phyloP scores from a whole-genome alignment of 352 stramenopile species.

The Phytophthora meadii region DNA sequence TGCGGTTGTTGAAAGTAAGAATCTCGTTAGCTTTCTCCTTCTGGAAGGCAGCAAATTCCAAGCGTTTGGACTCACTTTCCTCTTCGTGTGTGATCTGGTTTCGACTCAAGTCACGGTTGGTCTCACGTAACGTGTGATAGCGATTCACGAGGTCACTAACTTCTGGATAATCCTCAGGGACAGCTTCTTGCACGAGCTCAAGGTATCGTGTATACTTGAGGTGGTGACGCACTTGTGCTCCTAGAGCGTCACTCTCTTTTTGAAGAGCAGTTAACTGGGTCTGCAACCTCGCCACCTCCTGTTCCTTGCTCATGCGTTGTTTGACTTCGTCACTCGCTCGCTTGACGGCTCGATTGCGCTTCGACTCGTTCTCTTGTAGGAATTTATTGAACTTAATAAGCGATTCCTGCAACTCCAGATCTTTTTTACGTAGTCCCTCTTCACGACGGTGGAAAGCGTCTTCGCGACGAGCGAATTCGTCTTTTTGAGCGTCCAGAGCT shows the following conservation, averaged over 20 bases:
- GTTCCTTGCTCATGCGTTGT: conserved; percentile 90
- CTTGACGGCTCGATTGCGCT: conserved; percentile 93
- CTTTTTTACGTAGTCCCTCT: conserved; percentile 93
- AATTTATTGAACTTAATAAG: conserved; percentile 98
- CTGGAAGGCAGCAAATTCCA: conserved; percentile 86
- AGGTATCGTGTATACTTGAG: conserved; percentile 91
- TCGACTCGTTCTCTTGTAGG: conserved; percentile 94
- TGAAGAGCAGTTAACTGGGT: conserved; percentile 72
- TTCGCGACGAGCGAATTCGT: conserved; percentile 91
- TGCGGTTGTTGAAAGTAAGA: conserved; percentile 93
- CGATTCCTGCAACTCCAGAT: conserved; percentile 95
- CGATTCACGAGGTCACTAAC: conserved; percentile 92
- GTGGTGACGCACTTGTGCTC: conserved; percentile 75
- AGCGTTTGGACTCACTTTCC: conserved; percentile 85
- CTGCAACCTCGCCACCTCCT: conserved; percentile 83
- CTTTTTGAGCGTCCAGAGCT: conserved; percentile 94
- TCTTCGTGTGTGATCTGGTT: conserved; percentile 86
- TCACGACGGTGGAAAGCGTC: conserved; percentile 94
- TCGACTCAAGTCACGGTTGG: conserved; percentile 82
- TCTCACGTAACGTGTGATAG: conserved; percentile 92
- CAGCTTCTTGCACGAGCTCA: conserved; percentile 87
- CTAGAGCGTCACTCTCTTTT: conserved; percentile 71
- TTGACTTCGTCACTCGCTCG: conserved; percentile 93
- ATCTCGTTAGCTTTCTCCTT: conserved; percentile 93
- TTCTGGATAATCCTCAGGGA: conserved; percentile 93